phyloP scores from a whole-genome alignment of 2,329 filamentous ascomycete species.

The Colletotrichum theobromicola region DNA sequence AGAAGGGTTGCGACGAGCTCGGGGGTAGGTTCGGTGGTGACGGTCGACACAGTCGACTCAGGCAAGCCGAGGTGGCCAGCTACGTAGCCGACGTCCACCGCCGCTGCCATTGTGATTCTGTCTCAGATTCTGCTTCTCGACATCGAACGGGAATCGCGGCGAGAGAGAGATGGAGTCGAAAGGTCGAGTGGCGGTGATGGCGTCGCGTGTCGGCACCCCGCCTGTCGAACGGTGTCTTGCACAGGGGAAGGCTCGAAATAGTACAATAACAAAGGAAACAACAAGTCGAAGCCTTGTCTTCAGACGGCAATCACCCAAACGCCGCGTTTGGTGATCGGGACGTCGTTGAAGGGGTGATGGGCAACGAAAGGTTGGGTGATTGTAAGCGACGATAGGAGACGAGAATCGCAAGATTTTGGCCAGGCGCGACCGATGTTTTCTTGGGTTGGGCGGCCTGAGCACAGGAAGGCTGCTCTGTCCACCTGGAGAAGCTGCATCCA shows the following conservation, averaged over 20 bases:
- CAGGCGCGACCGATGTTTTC: conserved; percentile 18
- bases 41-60: conserved; percentile 64
- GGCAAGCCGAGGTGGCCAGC: conserved; percentile 74
- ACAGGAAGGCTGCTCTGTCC: conserved; percentile 8
- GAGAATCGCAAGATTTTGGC: conserved; percentile 12
- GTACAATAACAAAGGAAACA: not conserved
- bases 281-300: not conserved
- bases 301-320: not conserved
- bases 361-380: not conserved
- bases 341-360: not conserved
- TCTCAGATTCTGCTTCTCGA: conserved; percentile 1
- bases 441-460: not conserved
- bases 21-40: conserved; percentile 72
- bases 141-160: not conserved
- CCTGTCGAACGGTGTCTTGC: not conserved
- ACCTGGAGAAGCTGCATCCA: conserved; percentile 1
- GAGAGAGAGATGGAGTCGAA: not conserved
- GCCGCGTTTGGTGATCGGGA: not conserved
- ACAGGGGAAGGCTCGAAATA: not conserved
- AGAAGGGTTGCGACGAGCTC: conserved; percentile 81
- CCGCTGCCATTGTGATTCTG: conserved; percentile 42
- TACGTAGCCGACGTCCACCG: conserved; percentile 74
- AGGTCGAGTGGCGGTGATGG: not conserved
- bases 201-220: conserved; percentile 3
- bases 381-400: not conserved